phyloP scores from a whole-genome alignment of 2,329 filamentous ascomycete species.

The Amphichorda felina region DNA sequence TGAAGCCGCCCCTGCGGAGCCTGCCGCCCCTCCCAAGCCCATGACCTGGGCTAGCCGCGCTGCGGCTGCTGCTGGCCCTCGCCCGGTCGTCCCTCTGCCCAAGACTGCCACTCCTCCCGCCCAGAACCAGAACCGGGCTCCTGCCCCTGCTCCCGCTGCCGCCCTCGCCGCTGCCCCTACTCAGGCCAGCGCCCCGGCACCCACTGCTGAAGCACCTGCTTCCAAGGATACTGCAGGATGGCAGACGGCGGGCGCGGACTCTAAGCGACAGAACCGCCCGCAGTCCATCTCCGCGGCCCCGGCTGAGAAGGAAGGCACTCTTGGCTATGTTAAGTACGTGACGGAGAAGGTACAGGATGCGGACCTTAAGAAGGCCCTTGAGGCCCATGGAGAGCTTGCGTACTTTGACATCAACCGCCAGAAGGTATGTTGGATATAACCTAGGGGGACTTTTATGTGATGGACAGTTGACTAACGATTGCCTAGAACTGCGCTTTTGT shows the following conservation, averaged over 20 bases:
- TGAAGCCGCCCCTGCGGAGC: slow-evolving; percentile 32
- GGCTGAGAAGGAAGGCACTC: slow-evolving; percentile 62
- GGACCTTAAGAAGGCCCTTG: slow-evolving; percentile 58
- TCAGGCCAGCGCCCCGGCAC: slow-evolving; percentile 22
- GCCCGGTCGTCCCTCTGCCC: slow-evolving; percentile 39
- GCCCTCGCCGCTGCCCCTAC: slow-evolving; percentile 23
- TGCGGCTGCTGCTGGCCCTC: slow-evolving; percentile 44
- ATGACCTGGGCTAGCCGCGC: slow-evolving; percentile 66
- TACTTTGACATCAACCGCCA: slow-evolving; percentile 69
- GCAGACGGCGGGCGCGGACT: slow-evolving; percentile 79
- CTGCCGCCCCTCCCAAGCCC: slow-evolving; percentile 39
- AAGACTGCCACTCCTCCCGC: slow-evolving; percentile 46
- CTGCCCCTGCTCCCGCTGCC: slow-evolving; percentile 34
- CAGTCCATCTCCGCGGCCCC: slow-evolving; percentile 46
- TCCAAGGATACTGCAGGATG: slow-evolving; percentile 53
- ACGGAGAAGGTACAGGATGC: slow-evolving; percentile 74
- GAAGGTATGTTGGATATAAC: slow-evolving; percentile 55
- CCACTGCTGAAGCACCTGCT: slow-evolving; percentile 24
- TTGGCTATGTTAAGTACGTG: slow-evolving; percentile 93
- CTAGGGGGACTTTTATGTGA: not conserved
- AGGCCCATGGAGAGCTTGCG: slow-evolving; percentile 58
- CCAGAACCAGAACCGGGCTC: slow-evolving; percentile 34
- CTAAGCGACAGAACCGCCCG: slow-evolving; percentile 70
- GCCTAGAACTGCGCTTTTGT: slow-evolving; percentile 89
- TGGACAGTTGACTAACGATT: not conserved